Percentiles rank a stretch among this genome's conserved stretches.
These are phyloP conservation scores for Lagenidium giganteum DNA, from an alignment of 352 stramenopile species.

Conservation along the genomic window DNA sequence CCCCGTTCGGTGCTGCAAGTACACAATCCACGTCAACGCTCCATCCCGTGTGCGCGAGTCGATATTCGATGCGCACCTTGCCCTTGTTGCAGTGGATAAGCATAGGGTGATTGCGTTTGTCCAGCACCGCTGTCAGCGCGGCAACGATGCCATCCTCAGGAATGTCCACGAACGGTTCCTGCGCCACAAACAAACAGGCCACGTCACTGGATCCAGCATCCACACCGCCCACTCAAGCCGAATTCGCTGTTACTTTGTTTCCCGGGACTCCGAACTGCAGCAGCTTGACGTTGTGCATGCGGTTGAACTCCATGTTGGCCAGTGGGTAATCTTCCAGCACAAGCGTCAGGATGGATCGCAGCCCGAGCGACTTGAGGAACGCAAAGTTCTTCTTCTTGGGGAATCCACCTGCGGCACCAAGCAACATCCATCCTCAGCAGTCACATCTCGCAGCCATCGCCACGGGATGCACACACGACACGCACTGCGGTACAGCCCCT, in stretches of 20 bases:
- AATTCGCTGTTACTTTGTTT: no score
- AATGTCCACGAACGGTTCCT: slow-evolving; percentile 86
- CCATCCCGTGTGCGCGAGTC: no score
- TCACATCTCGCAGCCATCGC: not conserved
- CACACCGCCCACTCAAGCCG: no score
- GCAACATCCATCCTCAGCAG: not conserved
- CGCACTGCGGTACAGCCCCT: slow-evolving; percentile 78
- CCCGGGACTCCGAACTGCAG: slow-evolving; percentile 81
- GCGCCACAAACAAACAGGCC: not conserved
- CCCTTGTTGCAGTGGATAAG: slow-evolving; percentile 88
- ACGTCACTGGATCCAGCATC: no score
- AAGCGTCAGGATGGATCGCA: slow-evolving; percentile 81
- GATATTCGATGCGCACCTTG: slow-evolving; percentile 66
- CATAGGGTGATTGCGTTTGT: slow-evolving; percentile 83
- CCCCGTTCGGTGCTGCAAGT: slow-evolving; percentile 63
- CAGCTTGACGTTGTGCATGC: slow-evolving; percentile 70
- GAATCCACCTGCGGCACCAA: slow-evolving; percentile 74
- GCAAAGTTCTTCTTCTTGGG: slow-evolving; percentile 88
- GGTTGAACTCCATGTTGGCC: slow-evolving; percentile 78
- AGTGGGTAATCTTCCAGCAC: slow-evolving; percentile 86
- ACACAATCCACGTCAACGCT: no score
- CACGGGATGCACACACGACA: not conserved
- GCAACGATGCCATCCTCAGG: slow-evolving; percentile 72
- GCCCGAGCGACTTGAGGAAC: slow-evolving; percentile 70
- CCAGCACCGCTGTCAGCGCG: slow-evolving; percentile 69